A percentile compares a stretch with the other conserved stretches of the same genome.
These are phyloP conservation scores for Nasturtium officinale DNA, from an alignment of 345 rosid species.

Conservation along the genomic window DNA sequence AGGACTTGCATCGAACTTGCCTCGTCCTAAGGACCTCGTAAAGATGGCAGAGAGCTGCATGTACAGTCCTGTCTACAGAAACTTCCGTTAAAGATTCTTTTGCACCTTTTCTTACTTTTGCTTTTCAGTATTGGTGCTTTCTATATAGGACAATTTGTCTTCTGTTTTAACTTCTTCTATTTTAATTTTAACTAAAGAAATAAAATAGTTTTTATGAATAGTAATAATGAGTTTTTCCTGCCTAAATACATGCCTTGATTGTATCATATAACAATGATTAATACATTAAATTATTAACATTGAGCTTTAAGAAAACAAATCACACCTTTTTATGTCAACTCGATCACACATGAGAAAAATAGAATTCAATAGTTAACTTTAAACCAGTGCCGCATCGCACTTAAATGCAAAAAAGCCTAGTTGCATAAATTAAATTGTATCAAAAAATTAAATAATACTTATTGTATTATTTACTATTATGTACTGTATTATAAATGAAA, in stretches of 20 bases:
- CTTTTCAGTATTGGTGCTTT: conserved; percentile 20
- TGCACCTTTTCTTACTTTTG: conserved; percentile 16
- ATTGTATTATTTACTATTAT: too few species aligned
- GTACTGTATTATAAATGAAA: too few species aligned
- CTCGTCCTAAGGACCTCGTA: conserved; percentile 82
- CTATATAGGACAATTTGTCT: conserved; percentile 4
- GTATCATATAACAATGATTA: neutral
- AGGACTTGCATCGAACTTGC: conserved; percentile 92
- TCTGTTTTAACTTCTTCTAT: neutral
- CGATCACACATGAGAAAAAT: neutral
- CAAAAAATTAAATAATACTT: too few species aligned
- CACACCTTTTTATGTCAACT: neutral
- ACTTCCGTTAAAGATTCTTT: conserved; percentile 60
- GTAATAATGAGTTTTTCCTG: neutral
- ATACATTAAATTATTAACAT: neutral
- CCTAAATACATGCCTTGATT: neutral
- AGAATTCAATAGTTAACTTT: neutral
- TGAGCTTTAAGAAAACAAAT: neutral
- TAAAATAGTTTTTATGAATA: neutral
- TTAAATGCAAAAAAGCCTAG: too few species aligned
- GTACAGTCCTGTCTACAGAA: conserved; percentile 85
- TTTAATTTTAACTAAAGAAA: conserved; percentile 5
- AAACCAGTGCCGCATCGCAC: neutral
- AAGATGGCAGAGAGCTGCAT: conserved; percentile 92
- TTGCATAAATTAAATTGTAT: too few species aligned